Conservation (phyloP, 2,329 filamentous ascomycete species). For the Sclerotinia glacialis region DNA sequence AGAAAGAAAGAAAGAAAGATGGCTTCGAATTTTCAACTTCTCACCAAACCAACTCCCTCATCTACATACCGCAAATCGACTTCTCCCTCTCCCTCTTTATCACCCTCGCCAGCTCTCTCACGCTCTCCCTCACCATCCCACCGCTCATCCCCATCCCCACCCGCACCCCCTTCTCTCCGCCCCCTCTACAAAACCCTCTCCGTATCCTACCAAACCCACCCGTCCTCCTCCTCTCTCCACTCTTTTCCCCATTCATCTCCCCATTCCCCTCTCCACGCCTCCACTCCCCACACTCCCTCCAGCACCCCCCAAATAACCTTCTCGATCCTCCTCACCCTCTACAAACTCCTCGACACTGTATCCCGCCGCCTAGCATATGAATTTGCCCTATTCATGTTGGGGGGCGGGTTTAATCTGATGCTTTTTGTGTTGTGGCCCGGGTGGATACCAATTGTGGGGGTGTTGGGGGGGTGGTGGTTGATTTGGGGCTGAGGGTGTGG, state of each 20-base stretch:
- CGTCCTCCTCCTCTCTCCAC: constrained; percentile 25
- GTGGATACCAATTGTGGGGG: constrained; percentile 33
- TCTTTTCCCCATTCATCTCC: too few relatives aligned
- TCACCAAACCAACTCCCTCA: constrained; percentile 27
- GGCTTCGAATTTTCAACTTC: not conserved
- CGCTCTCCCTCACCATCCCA: constrained; percentile 24
- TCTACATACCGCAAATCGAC: constrained; percentile 17
- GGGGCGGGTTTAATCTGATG: constrained; percentile 33
- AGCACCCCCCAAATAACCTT: constrained; percentile 26
- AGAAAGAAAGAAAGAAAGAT: not conserved
- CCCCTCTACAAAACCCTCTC: constrained; percentile 28
- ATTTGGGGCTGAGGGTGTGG: not conserved
- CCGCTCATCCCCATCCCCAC: constrained; percentile 27
- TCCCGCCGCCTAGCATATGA: constrained; percentile 30
- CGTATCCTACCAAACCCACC: constrained; percentile 16
- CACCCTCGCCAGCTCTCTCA: constrained; percentile 24
- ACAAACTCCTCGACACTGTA: constrained; percentile 23
- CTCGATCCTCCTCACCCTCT: constrained; percentile 29
- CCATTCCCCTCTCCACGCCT: constrained; percentile 22
- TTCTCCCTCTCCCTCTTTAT: not conserved
- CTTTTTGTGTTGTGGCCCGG: constrained; percentile 39
- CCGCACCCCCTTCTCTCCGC: constrained; percentile 20
- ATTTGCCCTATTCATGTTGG: constrained; percentile 35
- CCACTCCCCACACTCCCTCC: constrained; percentile 7
- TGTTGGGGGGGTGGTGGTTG: not conserved